These are phyloP conservation scores for Pseudozyma thailandica DNA, from an alignment of 1,284 basidiomycete genomes.

Conservation along the genomic window DNA sequence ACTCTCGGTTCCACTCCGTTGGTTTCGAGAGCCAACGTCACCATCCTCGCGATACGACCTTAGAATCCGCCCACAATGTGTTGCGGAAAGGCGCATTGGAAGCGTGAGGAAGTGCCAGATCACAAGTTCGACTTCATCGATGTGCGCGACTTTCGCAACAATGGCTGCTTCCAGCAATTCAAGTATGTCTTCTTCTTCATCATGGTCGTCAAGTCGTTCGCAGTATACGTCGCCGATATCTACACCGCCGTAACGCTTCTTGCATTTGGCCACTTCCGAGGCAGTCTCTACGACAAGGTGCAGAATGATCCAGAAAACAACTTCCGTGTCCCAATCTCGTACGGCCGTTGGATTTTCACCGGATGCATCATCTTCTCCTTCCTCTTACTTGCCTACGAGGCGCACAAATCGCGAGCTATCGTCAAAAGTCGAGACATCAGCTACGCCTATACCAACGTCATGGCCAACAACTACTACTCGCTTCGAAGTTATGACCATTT, in stretches of 20 bases:
- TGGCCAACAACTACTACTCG: constrained; percentile 80
- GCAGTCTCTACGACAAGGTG: constrained; percentile 79
- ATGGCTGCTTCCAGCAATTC: constrained; percentile 83
- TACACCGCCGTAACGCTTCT: constrained; percentile 97
- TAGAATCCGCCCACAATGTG: constrained; percentile 39
- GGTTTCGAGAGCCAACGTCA: no score
- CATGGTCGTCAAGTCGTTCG: constrained; percentile 90
- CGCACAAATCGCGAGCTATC: constrained; percentile 89
- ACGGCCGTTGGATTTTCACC: constrained; percentile 95
- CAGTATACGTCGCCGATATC: constrained; percentile 96
- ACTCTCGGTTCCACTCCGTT: background rate
- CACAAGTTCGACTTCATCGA: constrained; percentile 99
- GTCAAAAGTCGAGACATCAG: constrained; percentile 94
- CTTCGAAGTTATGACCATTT: constrained; percentile 93
- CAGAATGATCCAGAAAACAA: constrained; percentile 74
- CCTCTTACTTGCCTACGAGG: constrained; percentile 89
- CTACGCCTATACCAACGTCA: constrained; percentile 76
- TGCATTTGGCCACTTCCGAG: constrained; percentile 88
- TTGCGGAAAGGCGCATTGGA: constrained; percentile 74
- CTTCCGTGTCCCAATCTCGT: constrained; percentile 85
- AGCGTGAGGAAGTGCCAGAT: constrained; percentile 95
- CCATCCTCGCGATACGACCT: background rate
- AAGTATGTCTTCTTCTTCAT: constrained; percentile 92
- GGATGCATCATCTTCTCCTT: constrained; percentile 98
- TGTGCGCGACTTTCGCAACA: constrained; percentile 88